A percentile compares a stretch with the other conserved stretches of the same genome.
phyloP scores from a whole-genome alignment of 176 grass and related monocot genomes.

The Oryza rufipogon region DNA sequence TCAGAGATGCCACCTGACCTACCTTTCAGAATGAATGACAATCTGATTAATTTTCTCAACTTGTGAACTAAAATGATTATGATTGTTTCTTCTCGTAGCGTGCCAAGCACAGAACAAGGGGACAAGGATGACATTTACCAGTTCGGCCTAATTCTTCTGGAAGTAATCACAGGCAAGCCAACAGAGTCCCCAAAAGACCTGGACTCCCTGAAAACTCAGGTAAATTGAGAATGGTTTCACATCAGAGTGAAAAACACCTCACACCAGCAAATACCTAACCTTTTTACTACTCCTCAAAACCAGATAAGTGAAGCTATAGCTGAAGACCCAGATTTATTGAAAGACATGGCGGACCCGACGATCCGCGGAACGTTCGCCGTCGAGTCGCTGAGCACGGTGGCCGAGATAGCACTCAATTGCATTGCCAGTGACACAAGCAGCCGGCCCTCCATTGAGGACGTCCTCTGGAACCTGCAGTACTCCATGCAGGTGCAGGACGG shows the following conservation, averaged over 20 bases:
- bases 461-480: slow-evolving; percentile 93
- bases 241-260: not conserved
- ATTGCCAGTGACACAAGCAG: slow-evolving; percentile 36
- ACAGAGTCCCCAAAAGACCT: slow-evolving; percentile 49
- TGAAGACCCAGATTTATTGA: slow-evolving; percentile 58
- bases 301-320: slow-evolving; percentile 59
- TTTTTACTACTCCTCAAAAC: not conserved
- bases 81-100: slow-evolving; percentile 41
- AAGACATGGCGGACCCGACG: slow-evolving; percentile 55
- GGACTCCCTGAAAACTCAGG: slow-evolving; percentile 64
- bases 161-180: slow-evolving; percentile 85
- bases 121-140: slow-evolving; percentile 81
- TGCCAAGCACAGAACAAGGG: slow-evolving; percentile 44
- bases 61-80: not conserved
- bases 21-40: not conserved
- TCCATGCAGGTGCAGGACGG: slow-evolving; percentile 92
- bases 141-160: slow-evolving; percentile 87
- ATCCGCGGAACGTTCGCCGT: slow-evolving; percentile 71
- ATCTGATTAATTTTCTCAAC: slow-evolving; percentile 2
- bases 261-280: not conserved
- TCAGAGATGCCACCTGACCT: slow-evolving; percentile 3
- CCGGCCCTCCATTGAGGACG: slow-evolving; percentile 75
- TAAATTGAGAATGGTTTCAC: slow-evolving; percentile 37
- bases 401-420: slow-evolving; percentile 74
- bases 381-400: slow-evolving; percentile 63